These are phyloP conservation scores for Trichophyton mentagrophytes DNA, from an alignment of 2,329 filamentous ascomycete genomes.

Conservation along the genomic window DNA sequence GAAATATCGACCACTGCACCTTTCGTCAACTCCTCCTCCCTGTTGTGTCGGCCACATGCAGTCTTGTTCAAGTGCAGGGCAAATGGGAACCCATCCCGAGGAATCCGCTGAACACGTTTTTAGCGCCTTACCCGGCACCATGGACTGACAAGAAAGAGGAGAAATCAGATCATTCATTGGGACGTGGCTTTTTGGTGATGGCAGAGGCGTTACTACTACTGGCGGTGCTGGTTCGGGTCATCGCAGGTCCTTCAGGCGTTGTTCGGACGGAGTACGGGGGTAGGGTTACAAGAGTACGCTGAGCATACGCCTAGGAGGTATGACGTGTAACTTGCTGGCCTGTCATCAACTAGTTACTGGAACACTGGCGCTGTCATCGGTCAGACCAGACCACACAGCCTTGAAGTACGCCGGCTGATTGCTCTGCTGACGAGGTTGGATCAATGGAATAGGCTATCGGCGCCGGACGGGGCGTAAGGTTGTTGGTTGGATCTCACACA, in stretches of 20 bases:
- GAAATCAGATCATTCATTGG: not conserved
- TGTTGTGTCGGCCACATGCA: not conserved
- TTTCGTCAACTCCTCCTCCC: not conserved
- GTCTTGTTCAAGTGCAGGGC: not conserved
- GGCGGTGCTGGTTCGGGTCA: not conserved
- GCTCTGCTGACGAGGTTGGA: too few relatives aligned
- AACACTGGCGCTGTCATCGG: too few relatives aligned
- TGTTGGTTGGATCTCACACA: not conserved
- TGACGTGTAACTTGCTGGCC: not conserved
- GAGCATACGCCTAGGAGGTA: not conserved
- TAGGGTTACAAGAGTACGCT: not conserved
- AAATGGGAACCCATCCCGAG: slow-evolving; percentile 3
- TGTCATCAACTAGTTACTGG: too few relatives aligned
- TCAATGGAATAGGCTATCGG: not conserved
- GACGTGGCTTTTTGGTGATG: not conserved
- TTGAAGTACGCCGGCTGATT: too few relatives aligned
- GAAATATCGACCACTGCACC: not conserved
- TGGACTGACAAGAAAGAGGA: slow-evolving; percentile 3
- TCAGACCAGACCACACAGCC: too few relatives aligned
- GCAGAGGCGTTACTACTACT: not conserved
- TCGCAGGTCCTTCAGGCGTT: too few relatives aligned
- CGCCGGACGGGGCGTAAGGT: not conserved
- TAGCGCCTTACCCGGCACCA: slow-evolving; percentile 2
- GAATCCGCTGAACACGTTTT: slow-evolving; percentile 1
- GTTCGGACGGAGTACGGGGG: not conserved